Evolutionary conservation across 805 yeast genomes (phyloP), one percentile per base, ranked within the genome.

Genomic region (Lachancea sp.): DNA sequence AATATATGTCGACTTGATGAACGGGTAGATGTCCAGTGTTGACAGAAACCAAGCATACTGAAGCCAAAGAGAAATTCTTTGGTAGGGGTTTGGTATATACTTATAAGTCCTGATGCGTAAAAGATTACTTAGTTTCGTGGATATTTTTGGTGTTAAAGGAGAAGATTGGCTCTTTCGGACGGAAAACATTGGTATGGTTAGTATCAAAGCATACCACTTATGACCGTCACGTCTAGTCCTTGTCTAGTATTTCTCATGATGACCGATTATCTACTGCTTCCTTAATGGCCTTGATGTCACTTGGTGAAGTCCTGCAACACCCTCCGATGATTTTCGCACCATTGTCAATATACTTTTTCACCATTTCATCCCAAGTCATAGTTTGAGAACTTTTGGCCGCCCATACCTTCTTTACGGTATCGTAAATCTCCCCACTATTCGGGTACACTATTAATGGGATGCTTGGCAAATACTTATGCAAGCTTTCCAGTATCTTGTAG

Each of bases 381-480:
- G 42, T 45, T 19, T 47, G 54, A 2, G 53, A 48, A 22, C 55
- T 45, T 7, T 51, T 51, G 16, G 45, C 41, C 51, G 58, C 35
- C 79, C 80, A 75, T 6, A 42, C 50, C 43, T 72, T 69, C 8
- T 64, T 64, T 6, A 50, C 48, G 23, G 71, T 73, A 49, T 78
- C 77, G 54, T 79, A 81, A 7, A 66, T 56, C 52, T 80, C 87
- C 2, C 92, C 92, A 33, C 84, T 76, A 59, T 85, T 85, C 8
- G 95, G 94, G 56, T 83, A 84, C 2, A 77, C 70, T 3, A 80
- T 56, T 21, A 80, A 51, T 3, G 77, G 75, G 15, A 48, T 38
- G 0, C 43, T 44, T 5, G 59, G 61, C 7, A 54, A 24, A 12
- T 29, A 45, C 22, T 35, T 25, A 26, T 48, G 54, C n/a, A 56